Evolutionary conservation across 148 eudicot genomes (phyloP), one percentile per base, ranked within the genome.

Genomic region (Limonium bicolor): DNA sequence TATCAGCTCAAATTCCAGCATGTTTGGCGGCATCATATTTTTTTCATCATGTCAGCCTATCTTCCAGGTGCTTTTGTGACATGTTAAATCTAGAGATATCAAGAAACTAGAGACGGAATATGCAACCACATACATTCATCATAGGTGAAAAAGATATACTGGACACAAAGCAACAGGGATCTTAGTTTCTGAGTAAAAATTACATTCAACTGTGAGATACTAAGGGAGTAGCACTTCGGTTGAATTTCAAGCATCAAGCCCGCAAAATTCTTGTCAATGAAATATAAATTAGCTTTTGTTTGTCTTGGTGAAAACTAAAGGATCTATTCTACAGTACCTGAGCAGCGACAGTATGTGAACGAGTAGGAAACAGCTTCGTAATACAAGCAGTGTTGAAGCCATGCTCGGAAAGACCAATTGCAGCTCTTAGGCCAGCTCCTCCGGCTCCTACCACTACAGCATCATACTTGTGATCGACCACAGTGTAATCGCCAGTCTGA

Each of bases 401-500:
- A 66, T 85, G 88, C 69, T 90, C 99, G 3, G 99, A 90, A 4
- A 90, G 66, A 33, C 99, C 99, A 31, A 90, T 90, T 7, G 99
- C 99, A 5, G 99, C 99, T 53, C 99, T 64, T 8, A 90, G 84
- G 13, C 99, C 99, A 0, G 95, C 99, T 27, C 99, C 99, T 6
- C 99, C 99, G 1, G 95, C 99, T 1, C 95, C 99, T 0, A 90
- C 99, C 43, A 90, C 99, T 28, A 90, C 82, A 36, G 99, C 99
- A 71, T 90, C 99, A 59, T 90, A 90, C 1, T 82, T 69, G 60
- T 90, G 99, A 62, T 90, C 99, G 14, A 90, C 99, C 6, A 90
- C 68, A 7, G 93, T 90, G 26, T 90, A 90, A 1, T 68, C 58
- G 5, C 70, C 23, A 24, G 18, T 20, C 47, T 42, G 47, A 0